Percentiles rank a stretch among this genome's conserved stretches.
Evolutionary conservation across 345 rosid species (phyloP).

Genomic region (Aethionema arabicum): DNA sequence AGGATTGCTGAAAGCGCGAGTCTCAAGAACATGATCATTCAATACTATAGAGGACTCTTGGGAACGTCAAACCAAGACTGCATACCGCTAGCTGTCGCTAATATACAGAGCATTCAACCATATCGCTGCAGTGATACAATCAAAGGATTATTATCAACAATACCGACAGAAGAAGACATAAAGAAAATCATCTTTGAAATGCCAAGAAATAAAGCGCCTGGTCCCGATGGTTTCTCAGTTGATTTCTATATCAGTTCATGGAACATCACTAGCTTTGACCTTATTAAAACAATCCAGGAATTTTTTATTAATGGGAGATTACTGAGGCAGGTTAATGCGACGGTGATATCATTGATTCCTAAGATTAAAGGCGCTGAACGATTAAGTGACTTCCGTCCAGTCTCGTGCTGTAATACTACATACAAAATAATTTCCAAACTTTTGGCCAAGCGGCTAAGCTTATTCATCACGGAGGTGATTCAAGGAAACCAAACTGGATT

Average conservation of each 20-base stretch:
- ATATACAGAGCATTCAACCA: too few relatives aligned
- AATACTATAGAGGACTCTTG: too few relatives aligned
- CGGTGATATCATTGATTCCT: not conserved
- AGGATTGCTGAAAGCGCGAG: too few relatives aligned
- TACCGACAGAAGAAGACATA: not conserved
- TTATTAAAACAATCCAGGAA: not conserved
- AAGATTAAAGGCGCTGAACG: not conserved
- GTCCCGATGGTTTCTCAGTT: not conserved
- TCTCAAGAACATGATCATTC: too few relatives aligned
- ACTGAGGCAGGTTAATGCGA: not conserved
- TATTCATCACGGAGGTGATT: not conserved
- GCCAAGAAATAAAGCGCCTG: not conserved
- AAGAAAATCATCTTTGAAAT: not conserved
- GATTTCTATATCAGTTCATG: not conserved
- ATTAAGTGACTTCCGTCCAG: not conserved
- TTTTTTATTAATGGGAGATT: not conserved
- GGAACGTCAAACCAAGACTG: too few relatives aligned
- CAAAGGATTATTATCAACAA: too few relatives aligned
- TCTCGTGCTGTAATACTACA: not conserved
- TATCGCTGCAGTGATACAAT: too few relatives aligned
- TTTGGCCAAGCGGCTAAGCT: not conserved
- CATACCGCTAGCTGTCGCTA: too few relatives aligned
- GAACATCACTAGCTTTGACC: not conserved
- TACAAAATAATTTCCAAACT: not conserved
- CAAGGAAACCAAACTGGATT: not conserved